Conservation (phyloP, 2,329 filamentous ascomycete species). For the Diaporthe vexans region DNA sequence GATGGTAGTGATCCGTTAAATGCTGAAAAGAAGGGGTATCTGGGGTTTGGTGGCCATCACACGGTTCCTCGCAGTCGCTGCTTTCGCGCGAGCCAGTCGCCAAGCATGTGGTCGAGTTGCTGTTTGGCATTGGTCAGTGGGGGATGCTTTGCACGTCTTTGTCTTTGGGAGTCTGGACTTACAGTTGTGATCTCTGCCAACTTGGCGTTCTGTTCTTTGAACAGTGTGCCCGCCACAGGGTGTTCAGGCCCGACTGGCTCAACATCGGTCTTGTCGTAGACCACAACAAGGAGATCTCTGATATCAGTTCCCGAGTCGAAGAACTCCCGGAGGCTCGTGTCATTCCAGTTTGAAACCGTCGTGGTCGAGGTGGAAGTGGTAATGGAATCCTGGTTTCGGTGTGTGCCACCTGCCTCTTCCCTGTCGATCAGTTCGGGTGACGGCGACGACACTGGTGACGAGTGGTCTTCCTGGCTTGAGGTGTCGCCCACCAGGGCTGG, state of each 20-base stretch:
- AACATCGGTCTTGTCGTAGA: constrained; percentile 91
- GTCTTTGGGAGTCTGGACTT: constrained; percentile 52
- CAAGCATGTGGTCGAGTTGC: constrained; percentile 89
- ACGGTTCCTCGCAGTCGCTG: constrained; percentile 69
- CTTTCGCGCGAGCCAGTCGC: constrained; percentile 83
- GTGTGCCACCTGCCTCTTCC: constrained; percentile 57
- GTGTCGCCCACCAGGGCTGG: constrained; percentile 79
- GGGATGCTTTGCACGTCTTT: constrained; percentile 24
- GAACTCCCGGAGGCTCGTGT: constrained; percentile 86
- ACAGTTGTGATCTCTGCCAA: constrained; percentile 87
- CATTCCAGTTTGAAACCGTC: constrained; percentile 82
- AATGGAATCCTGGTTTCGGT: constrained; percentile 62
- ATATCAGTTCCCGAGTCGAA: constrained; percentile 92
- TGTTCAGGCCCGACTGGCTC: constrained; percentile 86
- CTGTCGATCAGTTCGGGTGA: constrained; percentile 66
- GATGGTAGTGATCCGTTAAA: constrained; percentile 13
- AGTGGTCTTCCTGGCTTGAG: constrained; percentile 77
- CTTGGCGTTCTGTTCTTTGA: constrained; percentile 88
- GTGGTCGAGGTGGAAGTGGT: constrained; percentile 69
- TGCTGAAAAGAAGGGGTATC: constrained; percentile 33
- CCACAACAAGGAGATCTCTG: constrained; percentile 88
- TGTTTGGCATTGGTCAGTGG: constrained; percentile 51
- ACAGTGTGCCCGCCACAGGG: constrained; percentile 84
- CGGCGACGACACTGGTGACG: constrained; percentile 74
- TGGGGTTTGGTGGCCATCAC: constrained; percentile 46